These are phyloP conservation scores for Phaeoacremonium minimum DNA, from an alignment of 2,329 filamentous ascomycete genomes.

Conservation along the genomic window DNA sequence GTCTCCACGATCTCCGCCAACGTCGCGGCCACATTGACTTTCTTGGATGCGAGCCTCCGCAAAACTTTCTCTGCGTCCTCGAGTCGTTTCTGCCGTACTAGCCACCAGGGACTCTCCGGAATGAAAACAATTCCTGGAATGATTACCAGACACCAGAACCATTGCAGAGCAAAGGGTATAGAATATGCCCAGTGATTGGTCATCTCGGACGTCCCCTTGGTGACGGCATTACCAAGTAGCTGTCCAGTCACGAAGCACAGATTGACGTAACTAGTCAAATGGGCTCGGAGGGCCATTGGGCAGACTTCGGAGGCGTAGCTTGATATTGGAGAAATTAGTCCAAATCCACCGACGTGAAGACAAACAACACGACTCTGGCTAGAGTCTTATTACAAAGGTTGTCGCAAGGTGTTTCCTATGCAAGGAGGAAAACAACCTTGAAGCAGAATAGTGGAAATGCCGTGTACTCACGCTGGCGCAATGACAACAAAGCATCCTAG, in stretches of 20 bases:
- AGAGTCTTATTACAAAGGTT: too few species aligned
- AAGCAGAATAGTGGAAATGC: too few species aligned
- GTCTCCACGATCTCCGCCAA: conserved; percentile 55
- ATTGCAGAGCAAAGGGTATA: conserved; percentile 44
- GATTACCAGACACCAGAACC: conserved; percentile 43
- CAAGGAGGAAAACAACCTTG: too few species aligned
- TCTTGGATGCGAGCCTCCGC: conserved; percentile 36
- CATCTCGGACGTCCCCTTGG: conserved; percentile 33
- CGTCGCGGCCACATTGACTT: conserved; percentile 41
- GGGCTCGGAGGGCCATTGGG: conserved; percentile 51
- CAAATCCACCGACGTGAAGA: too few species aligned
- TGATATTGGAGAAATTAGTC: too few species aligned
- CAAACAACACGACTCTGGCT: too few species aligned
- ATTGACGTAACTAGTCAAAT: conserved; percentile 56
- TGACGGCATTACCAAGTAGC: conserved; percentile 46
- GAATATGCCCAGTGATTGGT: conserved; percentile 43
- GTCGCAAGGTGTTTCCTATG: too few species aligned
- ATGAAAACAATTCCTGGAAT: conserved; percentile 39
- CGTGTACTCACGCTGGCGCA: too few species aligned
- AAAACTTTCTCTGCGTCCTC: conserved; percentile 35
- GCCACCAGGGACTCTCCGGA: conserved; percentile 47
- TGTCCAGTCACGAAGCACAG: conserved; percentile 61
- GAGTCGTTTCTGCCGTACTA: conserved; percentile 34
- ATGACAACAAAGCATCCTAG: conserved; percentile 58
- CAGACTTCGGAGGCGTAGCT: conserved; percentile 59